A percentile compares a stretch with the other conserved stretches of the same genome.
Evolutionary conservation across 495 filamentous ascomycete species (phyloP).

Genomic region (Podospora comata): DNA sequence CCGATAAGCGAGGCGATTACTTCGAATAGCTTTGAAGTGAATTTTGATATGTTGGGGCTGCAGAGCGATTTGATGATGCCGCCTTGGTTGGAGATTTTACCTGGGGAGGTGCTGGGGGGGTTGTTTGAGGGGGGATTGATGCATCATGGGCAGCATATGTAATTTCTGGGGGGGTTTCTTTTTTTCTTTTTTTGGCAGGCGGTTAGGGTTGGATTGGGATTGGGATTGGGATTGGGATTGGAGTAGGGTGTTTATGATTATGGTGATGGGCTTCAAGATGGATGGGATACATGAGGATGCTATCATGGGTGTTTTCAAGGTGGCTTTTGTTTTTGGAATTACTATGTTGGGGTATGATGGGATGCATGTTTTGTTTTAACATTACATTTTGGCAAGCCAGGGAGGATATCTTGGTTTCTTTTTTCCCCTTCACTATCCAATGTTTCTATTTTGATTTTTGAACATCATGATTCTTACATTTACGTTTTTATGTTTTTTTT

Average conservation of each 20-base stretch:
- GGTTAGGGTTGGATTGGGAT: not conserved
- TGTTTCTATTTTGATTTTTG: too few relatives aligned
- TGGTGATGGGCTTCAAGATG: not conserved
- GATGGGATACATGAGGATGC: not conserved
- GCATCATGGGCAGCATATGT: conserved; percentile 8
- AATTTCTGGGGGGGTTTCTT: not conserved
- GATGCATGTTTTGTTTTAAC: too few relatives aligned
- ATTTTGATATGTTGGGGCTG: conserved; percentile 45
- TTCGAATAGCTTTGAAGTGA: conserved; percentile 69
- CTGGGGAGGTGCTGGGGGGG: conserved; percentile 24
- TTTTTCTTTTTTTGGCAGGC: not conserved
- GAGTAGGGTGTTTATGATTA: not conserved
- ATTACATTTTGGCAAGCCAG: too few relatives aligned
- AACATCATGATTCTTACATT: too few relatives aligned
- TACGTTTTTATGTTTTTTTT: too few relatives aligned
- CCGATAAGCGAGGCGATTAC: conserved; percentile 54
- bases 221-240: not conserved
- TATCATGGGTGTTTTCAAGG: not conserved
- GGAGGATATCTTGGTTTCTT: not conserved
- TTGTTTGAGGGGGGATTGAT: conserved; percentile 25
- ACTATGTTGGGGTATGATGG: too few relatives aligned
- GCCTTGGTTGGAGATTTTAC: conserved; percentile 34
- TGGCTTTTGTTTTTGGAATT: not conserved
- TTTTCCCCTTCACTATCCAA: not conserved
- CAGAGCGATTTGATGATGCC: conserved; percentile 35